Conservation (phyloP, 2,329 filamentous ascomycete species). For the Apiospora pterosperma region DNA sequence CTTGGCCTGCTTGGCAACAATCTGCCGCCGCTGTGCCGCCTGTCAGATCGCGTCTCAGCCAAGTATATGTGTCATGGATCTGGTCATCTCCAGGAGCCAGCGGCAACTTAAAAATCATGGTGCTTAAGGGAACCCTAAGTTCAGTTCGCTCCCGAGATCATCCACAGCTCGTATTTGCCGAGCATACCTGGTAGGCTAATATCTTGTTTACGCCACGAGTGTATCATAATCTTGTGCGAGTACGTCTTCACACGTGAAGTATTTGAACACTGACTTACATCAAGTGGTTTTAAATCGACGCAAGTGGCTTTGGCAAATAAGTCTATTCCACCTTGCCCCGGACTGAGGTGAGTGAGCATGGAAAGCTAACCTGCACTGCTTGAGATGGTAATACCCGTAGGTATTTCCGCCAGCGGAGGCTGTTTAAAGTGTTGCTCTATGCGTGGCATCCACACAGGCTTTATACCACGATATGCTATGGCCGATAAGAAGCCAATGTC, state of each 20-base stretch:
- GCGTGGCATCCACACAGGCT: not conserved
- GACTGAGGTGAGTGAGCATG: not conserved
- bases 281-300: not conserved
- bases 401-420: not conserved
- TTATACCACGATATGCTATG: not conserved
- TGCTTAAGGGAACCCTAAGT: not conserved
- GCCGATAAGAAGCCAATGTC: not conserved
- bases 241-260: not conserved
- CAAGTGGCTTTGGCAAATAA: not conserved
- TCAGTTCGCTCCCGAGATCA: not conserved
- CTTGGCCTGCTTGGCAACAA: not conserved
- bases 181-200: not conserved
- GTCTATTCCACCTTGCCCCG: not conserved
- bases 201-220: constrained; percentile 2
- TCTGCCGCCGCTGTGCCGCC: not conserved
- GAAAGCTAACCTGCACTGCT: not conserved
- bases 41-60: not conserved
- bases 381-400: not conserved
- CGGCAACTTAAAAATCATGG: not conserved
- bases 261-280: not conserved
- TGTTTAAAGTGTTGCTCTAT: not conserved
- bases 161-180: not conserved
- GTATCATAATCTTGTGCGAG: not conserved
- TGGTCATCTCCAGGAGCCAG: not conserved
- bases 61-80: not conserved